Base-by-base conservation (phyloP, 306 rosid species). In the Cucurbita maxima region DNA sequence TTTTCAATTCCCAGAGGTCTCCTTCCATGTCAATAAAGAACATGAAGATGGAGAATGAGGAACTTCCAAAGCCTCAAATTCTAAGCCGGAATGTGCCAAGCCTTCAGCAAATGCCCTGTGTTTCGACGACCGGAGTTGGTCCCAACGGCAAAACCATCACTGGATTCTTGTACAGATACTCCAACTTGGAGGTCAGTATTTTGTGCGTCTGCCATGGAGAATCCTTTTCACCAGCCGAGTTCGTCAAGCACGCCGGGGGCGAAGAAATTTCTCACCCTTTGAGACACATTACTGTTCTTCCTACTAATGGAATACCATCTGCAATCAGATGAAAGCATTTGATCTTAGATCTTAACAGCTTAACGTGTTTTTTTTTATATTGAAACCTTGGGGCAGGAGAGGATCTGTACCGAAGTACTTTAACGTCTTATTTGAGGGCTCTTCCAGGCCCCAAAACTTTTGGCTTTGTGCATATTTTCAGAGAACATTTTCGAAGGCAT, bases 211-310 rank as follows among this genome's bases (percentile, higher is more conserved):
- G 97, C 83, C 96, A 92, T 85, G 96, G 97, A 82, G 83, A 83
- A 85, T 81, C 87, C 41, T 88, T 92, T 80, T 81, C 92, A 7
- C 97, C 97, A 5, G 88, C 89, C 3, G 96, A 82, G 78, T 92
- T 92, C 76, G 96, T 92, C 82, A 87, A 88, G 85, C 97, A 92
- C 83, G 97, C 95, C 4, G 97, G 97, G 14, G 89, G 92, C 58
- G 87, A 86, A 1, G 95, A 85, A 53, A 74, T 82, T 14, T 73
- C 92, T 0, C 79, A 85, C 37, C 97, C 97, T 18, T 76, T 89
- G 3, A 87, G 79, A 73, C 94, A 92, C 60, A 92, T 89, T 6
- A 89, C 88, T 1, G 94, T 92, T 3, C 81, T 86, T 62, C 88
- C 97, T 47, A 75, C 88, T 6, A 76, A 84, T 3, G 73, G 57